These are phyloP conservation scores for Botryococcus braunii DNA, from an alignment of 163 green algal genomes.

Conservation along the genomic window DNA sequence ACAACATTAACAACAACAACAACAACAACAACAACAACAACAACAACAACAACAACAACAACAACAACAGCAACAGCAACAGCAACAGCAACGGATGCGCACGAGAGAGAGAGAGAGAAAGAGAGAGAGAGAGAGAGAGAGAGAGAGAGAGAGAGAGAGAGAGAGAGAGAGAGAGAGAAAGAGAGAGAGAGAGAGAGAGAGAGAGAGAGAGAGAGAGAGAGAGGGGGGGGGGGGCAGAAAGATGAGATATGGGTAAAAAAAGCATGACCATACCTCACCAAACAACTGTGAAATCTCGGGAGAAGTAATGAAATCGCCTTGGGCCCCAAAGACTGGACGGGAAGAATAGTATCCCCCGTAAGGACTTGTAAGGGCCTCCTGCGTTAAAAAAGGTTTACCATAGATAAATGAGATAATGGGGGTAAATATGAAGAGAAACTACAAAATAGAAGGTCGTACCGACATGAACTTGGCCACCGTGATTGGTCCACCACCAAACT, in stretches of 20 bases:
- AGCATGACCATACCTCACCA: slow-evolving; percentile 66
- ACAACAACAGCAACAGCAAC: too few species aligned
- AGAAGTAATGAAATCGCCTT: slow-evolving; percentile 92
- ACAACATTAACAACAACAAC: too few species aligned
- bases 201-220: neutral
- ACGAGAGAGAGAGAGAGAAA: too few species aligned
- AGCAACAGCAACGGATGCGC: too few species aligned
- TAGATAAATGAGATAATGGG: neutral
- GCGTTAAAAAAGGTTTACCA: slow-evolving; percentile 19
- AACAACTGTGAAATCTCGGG: slow-evolving; percentile 97
- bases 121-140: too few species aligned
- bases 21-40: too few species aligned
- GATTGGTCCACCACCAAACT: slow-evolving; percentile 82
- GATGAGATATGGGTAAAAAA: neutral
- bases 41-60: too few species aligned
- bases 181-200: neutral
- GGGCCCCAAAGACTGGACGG: slow-evolving; percentile 78
- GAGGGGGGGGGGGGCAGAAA: too few species aligned
- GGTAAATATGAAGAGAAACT: neutral
- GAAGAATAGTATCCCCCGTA: slow-evolving; percentile 85
- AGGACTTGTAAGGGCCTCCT: slow-evolving; percentile 86
- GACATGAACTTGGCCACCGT: slow-evolving; percentile 89
- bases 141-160: too few species aligned
- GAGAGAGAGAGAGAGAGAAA: neutral
- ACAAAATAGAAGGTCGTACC: slow-evolving; percentile 17